Evolutionary conservation across 805 yeast genomes (phyloP), one percentile per base, ranked within the genome.

Genomic region (Nakazawaea anatomiae): DNA sequence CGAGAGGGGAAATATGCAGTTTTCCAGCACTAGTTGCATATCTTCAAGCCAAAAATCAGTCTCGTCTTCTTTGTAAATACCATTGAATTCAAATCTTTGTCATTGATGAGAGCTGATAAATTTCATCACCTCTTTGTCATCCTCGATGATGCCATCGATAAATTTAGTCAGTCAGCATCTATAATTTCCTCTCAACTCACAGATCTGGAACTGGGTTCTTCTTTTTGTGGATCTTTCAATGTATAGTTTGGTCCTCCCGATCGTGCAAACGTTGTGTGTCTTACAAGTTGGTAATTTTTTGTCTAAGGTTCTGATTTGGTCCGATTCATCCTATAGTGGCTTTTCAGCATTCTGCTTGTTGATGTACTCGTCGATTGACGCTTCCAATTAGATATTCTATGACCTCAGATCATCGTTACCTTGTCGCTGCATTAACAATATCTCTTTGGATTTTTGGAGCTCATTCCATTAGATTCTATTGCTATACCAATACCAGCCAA

Each of bases 131-230:
- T 18, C 28, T 5, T 7, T 5, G 14, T 6, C 34, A 14, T 36
- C 42, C 4, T 45, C 46, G 4, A 11, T 12, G 4, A 44, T 27
- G 1, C 18, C 10, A 35, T 18, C 29, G 11, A 4, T 34, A 1
- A 11, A 27, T 1, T 47, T 39, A 18, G 11, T 12, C 7, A 47
- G 52, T 27, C 7, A 48, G 11, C 4, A 34, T 28, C 25, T 46
- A 28, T 29, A 11, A 29, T 43, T 38, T 3, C 30, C 52, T 39
- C 9, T 47, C 35, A 41, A 48, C 48, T 28, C 35, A 9, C 30
- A 48, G 14, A 44, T 51, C n/a, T 46, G 41, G 25, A 42, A 45
- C 6, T 35, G 52, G 36, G 11, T 55, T 18, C 18, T 41, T 10
- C 44, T 39, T 14, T 36, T 51, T 25, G 38, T 38, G 1, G 38